Base-by-base conservation (phyloP, 1,284 basidiomycete species). In the Cryptococcus sp. region DNA sequence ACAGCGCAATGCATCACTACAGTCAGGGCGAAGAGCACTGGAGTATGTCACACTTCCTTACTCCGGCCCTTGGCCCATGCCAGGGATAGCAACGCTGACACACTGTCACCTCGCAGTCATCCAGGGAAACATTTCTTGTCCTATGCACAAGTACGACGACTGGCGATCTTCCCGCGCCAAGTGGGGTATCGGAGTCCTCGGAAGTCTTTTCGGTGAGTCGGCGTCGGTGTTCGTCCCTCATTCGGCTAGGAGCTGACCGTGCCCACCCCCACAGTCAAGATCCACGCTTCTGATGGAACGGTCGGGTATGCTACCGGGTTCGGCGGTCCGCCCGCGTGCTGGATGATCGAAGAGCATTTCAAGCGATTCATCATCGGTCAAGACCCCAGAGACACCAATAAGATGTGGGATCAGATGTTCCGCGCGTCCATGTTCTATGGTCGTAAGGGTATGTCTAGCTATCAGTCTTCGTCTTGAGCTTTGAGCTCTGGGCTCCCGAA, bases 271-370 rank as follows among this genome's bases (percentile, higher is more conserved):
- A 43, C 27, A 62, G 70, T 72, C 61, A 81, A 81, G 63, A 63
- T 84, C 50, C 79, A 80, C 35, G 82, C 82, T 1, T 77, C 78
- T 11, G 82, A 83, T 63, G 83, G 83, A 17, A 79, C 79, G 0
- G 71, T 79, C 45, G 80, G 83, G 19, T 81, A 83, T 55, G 80
- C 82, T 1, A 83, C 82, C n/a, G 79, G 79, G 19, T 82, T 83
- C 60, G 83, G 82, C 35, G 82, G 83, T 1, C 82, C 82, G 1
- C 82, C 83, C 2, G 82, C 82, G 0, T 83, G 82, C 70, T 84
- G 82, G 82, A 75, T 84, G 49, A 82, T 84, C 61, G 79, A 82
- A 60, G 77, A 83, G 66, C 82, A 84, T 68, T 81, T 82, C 57
- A 78, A 81, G 69, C 77, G 83, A 40, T 83, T 84, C 70, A 75